phyloP scores from a whole-genome alignment of 2,329 filamentous ascomycete species.

The Fragosphaeria purpurea region DNA sequence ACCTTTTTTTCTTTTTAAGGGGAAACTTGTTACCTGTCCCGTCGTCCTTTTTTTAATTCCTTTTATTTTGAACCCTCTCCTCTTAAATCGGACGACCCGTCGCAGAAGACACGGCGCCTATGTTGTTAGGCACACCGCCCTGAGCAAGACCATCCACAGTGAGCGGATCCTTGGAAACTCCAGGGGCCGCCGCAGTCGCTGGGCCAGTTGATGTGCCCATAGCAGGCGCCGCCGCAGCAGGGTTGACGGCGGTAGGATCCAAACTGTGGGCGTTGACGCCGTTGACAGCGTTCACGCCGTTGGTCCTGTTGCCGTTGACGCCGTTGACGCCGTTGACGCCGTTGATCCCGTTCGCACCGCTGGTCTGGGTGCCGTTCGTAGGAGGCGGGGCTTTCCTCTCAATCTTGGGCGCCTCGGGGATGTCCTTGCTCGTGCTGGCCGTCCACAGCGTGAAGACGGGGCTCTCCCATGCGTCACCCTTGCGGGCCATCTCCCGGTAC shows the following conservation, averaged over 20 bases:
- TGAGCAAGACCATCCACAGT: too few relatives aligned
- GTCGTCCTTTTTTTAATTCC: too few relatives aligned
- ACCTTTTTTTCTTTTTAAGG: neutral
- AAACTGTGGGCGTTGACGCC: constrained; percentile 9
- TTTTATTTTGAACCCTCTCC: too few relatives aligned
- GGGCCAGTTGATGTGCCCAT: too few relatives aligned
- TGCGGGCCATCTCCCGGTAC: constrained; percentile 75
- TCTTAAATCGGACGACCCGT: neutral
- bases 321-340: constrained; percentile 7
- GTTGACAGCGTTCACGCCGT: constrained; percentile 3
- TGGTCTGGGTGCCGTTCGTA: neutral
- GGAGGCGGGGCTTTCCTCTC: constrained; percentile 29
- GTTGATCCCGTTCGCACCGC: constrained; percentile 10
- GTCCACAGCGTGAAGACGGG: constrained; percentile 83
- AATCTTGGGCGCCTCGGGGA: constrained; percentile 52
- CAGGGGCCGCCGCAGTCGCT: too few relatives aligned
- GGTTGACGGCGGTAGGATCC: too few relatives aligned
- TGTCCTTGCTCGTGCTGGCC: constrained; percentile 60
- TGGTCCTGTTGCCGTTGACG: neutral
- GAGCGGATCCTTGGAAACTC: too few relatives aligned
- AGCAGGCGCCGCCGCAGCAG: too few relatives aligned
- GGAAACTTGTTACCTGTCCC: too few relatives aligned
- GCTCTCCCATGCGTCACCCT: constrained; percentile 91
- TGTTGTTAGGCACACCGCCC: neutral
- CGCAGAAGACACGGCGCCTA: neutral